Evolutionary conservation across 2,329 filamentous ascomycete species (phyloP), one percentile per base, ranked within the genome.

Genomic region (Aspergillus quadrilineatus): DNA sequence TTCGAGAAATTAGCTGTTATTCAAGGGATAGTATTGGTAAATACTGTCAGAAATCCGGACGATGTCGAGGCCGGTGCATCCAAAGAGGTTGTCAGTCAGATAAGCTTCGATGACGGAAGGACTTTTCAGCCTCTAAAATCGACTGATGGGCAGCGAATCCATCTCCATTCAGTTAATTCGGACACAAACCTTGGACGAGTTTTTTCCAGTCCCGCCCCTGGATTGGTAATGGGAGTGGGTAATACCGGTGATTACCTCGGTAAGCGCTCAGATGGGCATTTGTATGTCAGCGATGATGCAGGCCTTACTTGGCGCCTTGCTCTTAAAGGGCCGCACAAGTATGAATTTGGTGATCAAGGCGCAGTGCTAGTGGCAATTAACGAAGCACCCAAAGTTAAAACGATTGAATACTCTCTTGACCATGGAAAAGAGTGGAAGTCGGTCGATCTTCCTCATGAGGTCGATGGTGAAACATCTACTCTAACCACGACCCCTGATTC

Each of bases 41-140:
- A 99, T 68, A 84, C 85, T 14, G 92, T 99, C 17, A 84, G 91
- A 50, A 99, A 99, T 69, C 91, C 85, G 76, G 80, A 92, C 62
- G 87, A 91, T 1, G 85, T 95, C 0, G 81, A 86, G 32, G 69
- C 77, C 12, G 69, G 69, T 6, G 76, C 76, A 1, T 67, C 93
- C 77, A 85, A 90, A 68, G 73, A 78, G 59, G 60, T 96, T 45
- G 81, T 87, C 60, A 91, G 89, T 32, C 81, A 87, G 65, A 97
- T 99, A 69, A 96, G 90, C 49, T 99, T 97, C 68, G 92, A 99
- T 67, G 94, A 99, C 72, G 94, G 95, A 26, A 83, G 92, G 65
- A 93, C 87, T 0, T 97, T 95, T 73, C 84, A 90, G 56, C 71
- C 82, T 5, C 77, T 97, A 62, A 90, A 87, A 63, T 28, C 26